Evolutionary conservation across 129 eudicot genomes (phyloP).

Genomic region (Scalesia atractyloides): DNA sequence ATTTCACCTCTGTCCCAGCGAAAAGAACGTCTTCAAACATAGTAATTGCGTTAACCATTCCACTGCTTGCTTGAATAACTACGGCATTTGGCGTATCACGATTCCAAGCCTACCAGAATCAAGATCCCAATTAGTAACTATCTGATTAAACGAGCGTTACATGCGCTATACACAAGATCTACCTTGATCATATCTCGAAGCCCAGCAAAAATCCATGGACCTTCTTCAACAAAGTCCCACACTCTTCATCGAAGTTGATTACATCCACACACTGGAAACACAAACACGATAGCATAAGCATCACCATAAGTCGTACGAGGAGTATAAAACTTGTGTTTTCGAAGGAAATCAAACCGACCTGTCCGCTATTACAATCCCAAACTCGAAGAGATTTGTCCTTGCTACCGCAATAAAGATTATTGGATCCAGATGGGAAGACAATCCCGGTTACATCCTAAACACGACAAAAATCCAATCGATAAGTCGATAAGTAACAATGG

Average conservation of each 20-base stretch:
- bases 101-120: constrained; percentile 50
- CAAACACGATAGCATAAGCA: background rate
- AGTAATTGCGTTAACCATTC: constrained; percentile 52
- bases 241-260: constrained; percentile 40
- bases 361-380: constrained; percentile 80
- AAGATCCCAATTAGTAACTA: constrained; percentile 1
- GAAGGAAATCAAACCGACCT: constrained; percentile 38
- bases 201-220: constrained; percentile 75
- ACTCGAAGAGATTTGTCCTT: constrained; percentile 57
- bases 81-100: constrained; percentile 61
- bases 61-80: constrained; percentile 48
- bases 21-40: constrained; percentile 51
- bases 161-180: constrained; percentile 15
- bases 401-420: constrained; percentile 52
- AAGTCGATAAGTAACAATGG: too few relatives aligned
- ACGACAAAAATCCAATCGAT: background rate
- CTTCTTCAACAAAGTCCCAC: constrained; percentile 55
- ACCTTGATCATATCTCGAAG: constrained; percentile 62
- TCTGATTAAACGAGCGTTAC: constrained; percentile 30
- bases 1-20: constrained; percentile 64
- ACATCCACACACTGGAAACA: constrained; percentile 48
- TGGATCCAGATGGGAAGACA: constrained; percentile 53
- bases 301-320: background rate
- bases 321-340: background rate
- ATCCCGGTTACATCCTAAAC: constrained; percentile 58